Base-by-base conservation (phyloP, 371 early-diverging fungal species). In the Mortierella sp. region DNA sequence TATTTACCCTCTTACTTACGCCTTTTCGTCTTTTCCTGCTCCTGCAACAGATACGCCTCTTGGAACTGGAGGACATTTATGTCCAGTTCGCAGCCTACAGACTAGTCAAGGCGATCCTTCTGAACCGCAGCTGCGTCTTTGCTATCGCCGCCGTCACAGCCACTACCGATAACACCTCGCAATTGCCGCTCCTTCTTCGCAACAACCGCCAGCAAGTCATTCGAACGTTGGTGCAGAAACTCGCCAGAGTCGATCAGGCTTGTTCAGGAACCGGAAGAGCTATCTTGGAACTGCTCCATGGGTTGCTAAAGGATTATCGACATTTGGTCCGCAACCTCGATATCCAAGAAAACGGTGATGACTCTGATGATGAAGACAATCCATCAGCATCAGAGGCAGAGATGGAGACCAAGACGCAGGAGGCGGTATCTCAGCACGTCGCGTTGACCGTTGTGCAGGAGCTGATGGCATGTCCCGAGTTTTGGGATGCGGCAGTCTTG, bases 381-480 rank as follows among this genome's bases (percentile, higher is more conserved):
- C 0, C 24, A 28, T 28, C 70, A 53, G 10, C 5, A 14, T 11
- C 54, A 54, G 50, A 78, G 26, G 71, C 37, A 34, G 50, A 48
- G 21, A 48, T 1, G 5, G 43, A 40, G 26, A 44, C 6, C 6
- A 40, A 40, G 6, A 40, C 43, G 2, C 43, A 59, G 28, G 26
- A 13, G 43, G 57, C 28, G 40, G 21, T 21, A 71, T 44, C 54
- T 28, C 71, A 46, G 21, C 83, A 75, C 67, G 73, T 90, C 83
- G 21, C 94, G 81, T 31, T 76, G 78, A 31, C 92, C 89, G 34
- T 94, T 92, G 43, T 91, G 82, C 37, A 95, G 89, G 44, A 97
- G 86, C 69, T 92, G 88, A n/a, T 94, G 91, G 78, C 96, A 96
- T 3, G 92, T 88, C 19, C 97, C 95, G n/a, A 90, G 88, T 81